Conservation (phyloP, 208 protist genomes). For the Tritrichomonas foetus region DNA sequence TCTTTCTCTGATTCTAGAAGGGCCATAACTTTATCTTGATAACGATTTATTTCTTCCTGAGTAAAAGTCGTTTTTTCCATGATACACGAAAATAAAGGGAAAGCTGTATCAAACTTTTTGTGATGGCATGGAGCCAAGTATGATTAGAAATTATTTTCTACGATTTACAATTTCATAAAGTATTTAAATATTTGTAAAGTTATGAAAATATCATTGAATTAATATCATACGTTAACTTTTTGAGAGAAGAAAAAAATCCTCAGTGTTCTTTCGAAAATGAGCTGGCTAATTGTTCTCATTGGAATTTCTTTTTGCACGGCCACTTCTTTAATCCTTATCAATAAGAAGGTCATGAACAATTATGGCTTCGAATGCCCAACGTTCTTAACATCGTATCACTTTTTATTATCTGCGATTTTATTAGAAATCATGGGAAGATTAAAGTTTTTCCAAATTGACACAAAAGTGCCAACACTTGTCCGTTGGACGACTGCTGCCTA, state of each 20-base stretch:
- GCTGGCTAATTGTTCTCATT: neutral
- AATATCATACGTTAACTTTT: too few relatives aligned
- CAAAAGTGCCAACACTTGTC: neutral
- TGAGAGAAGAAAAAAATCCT: too few relatives aligned
- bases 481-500: neutral
- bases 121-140: too few relatives aligned
- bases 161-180: too few relatives aligned
- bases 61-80: neutral
- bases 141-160: too few relatives aligned
- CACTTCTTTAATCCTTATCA: neutral
- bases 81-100: too few relatives aligned
- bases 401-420: neutral
- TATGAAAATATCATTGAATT: too few relatives aligned
- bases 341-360: neutral
- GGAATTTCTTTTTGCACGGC: neutral
- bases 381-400: neutral
- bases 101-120: too few relatives aligned
- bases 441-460: neutral
- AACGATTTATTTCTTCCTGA: neutral
- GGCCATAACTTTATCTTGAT: neutral
- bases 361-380: conserved; percentile 3
- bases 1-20: neutral
- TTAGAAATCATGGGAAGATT: neutral
- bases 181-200: too few relatives aligned
- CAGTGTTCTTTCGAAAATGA: too few relatives aligned